Base-by-base conservation (phyloP, 1,284 basidiomycete species). In the Neonothopanus nambi region DNA sequence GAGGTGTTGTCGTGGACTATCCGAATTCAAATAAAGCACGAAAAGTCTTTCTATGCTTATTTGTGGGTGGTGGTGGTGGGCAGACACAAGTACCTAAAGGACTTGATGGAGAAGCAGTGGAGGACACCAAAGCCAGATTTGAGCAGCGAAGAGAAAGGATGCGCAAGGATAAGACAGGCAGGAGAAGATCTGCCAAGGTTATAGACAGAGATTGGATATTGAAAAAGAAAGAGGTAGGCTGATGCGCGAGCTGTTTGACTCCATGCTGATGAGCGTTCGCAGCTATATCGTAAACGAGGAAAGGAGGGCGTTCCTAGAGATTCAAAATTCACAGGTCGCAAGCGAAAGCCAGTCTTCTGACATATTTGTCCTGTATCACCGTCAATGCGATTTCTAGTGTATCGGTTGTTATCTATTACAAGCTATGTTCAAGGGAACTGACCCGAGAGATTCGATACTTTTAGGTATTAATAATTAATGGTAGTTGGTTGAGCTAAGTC, bases 1-100 rank as follows among this genome's bases (percentile, higher is more conserved):
- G 97, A 55, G 97, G 97, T 58, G 72, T 99, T 28, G 91, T 99
- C 20, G 92, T 99, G 40, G 97, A 99, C 73, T 98, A 93, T 70
- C 95, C 95, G 3, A 97, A 98, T 71, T 95, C 92, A 0, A 93
- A 91, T 64, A 98, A 95, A 70, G 93, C 93, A 33, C 85, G 83
- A 63, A 98, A 98, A 70, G 89, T 96, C 59, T 98, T 95, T 68
- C 66, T 98, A 53, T 93, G 92, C 65, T 71, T 97, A 55, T 91
- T 91, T 68, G 90, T 95, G 3, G 94, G 94, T 9, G 84, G 84
- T 0, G 80, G 80, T 12, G 72, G 72, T 4, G 76, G 37, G 24
- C 46, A 77, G 47, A 82, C 87, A 65, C 80, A 82, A 66, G 67
- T 93, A 11, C 93, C 90, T 23, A 74, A 80, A 65, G 92, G 87